Conservation (phyloP, 352 stramenopile genomes). For the Nothophytophthora sp. region DNA sequence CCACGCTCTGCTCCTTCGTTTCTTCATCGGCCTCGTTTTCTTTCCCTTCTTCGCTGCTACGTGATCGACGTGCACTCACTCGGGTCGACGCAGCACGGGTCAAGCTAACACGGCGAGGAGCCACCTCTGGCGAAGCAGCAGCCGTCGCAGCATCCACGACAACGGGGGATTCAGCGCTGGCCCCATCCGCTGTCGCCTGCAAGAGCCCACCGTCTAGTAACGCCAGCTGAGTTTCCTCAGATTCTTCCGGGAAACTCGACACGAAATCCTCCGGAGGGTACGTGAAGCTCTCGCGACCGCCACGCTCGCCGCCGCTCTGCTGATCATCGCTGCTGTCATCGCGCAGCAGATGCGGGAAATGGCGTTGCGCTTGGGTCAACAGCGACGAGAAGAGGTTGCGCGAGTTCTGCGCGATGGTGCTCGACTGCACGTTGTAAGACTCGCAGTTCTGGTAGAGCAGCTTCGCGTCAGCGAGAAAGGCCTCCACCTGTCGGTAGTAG, state of each 20-base stretch:
- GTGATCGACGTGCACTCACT: conserved; percentile 16
- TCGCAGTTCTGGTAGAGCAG: conserved; percentile 81
- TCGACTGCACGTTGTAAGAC: conserved; percentile 84
- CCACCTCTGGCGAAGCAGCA: conserved; percentile 1
- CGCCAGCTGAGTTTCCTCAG: conserved; percentile 32
- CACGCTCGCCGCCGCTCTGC: conserved; percentile 18
- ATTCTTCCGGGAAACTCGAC: conserved; percentile 35
- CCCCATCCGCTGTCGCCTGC: conserved; percentile 3
- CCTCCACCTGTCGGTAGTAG: conserved; percentile 88
- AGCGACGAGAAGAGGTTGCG: conserved; percentile 65
- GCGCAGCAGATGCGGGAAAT: conserved; percentile 56
- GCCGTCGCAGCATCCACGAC: conserved; percentile 2
- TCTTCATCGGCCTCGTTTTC: conserved; percentile 14
- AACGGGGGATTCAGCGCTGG: no score
- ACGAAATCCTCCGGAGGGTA: conserved; percentile 68
- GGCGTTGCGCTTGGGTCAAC: conserved; percentile 55
- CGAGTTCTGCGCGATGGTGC: conserved; percentile 81
- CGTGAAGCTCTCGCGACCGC: conserved; percentile 21
- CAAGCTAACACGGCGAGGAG: neutral
- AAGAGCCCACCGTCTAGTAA: conserved; percentile 29
- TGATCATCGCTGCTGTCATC: conserved; percentile 22
- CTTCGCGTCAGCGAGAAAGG: conserved; percentile 76
- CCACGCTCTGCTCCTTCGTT: conserved; percentile 4
- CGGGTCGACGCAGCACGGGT: conserved; percentile 5
- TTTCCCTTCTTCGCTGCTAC: conserved; percentile 19